These are phyloP conservation scores for Acanthochlamys bracteata DNA, from an alignment of 106 monocot species.

Conservation along the genomic window DNA sequence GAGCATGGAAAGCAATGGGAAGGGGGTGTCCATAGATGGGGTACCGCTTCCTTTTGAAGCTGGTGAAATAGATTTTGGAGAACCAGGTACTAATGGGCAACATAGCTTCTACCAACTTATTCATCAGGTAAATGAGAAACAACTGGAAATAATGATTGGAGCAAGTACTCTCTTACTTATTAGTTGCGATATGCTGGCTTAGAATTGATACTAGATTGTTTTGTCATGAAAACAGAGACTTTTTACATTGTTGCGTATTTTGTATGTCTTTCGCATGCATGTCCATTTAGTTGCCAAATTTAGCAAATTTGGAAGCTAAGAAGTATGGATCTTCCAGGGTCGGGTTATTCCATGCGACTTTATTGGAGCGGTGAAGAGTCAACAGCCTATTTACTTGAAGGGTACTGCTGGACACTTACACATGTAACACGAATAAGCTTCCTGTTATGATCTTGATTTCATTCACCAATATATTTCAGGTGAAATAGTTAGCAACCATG, in stretches of 20 bases:
- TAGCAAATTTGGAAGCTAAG: too few relatives aligned
- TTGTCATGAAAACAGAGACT: too few relatives aligned
- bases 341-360: constrained; percentile 97
- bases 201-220: too few relatives aligned
- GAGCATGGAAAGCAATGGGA: constrained; percentile 99
- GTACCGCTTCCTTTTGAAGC: constrained; percentile 75
- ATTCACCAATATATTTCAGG: constrained; percentile 31
- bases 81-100: constrained; percentile 98
- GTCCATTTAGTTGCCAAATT: too few relatives aligned
- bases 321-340: constrained; percentile 61
- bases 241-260: too few relatives aligned
- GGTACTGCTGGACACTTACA: constrained; percentile 21
- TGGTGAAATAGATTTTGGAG: constrained; percentile 99
- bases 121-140: too few relatives aligned
- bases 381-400: constrained; percentile 82
- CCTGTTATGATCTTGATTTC: not conserved
- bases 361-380: constrained; percentile 77
- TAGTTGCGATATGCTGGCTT: too few relatives aligned
- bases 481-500: constrained; percentile 88
- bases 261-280: too few relatives aligned
- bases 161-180: too few relatives aligned
- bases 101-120: constrained; percentile 98
- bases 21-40: constrained; percentile 98
- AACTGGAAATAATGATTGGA: not conserved
- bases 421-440: too few relatives aligned